Evolutionary conservation across 352 stramenopile genomes (phyloP).

Genomic region (Pythium folliculosum): DNA sequence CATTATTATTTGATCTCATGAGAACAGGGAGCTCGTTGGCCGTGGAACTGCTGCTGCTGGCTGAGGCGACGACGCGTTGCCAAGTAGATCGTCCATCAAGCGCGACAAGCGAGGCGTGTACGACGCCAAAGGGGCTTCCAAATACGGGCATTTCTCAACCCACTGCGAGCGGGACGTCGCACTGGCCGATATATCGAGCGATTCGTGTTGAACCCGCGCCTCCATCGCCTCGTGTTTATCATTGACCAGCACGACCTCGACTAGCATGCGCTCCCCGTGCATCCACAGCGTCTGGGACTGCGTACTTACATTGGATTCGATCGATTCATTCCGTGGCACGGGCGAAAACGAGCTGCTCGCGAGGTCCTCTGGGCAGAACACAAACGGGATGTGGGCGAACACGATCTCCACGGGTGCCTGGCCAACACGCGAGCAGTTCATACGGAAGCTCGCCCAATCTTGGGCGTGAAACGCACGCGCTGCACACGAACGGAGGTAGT

Average conservation of each 20-base stretch:
- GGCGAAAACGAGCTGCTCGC: conserved; percentile 6
- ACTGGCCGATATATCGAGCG: conserved; percentile 14
- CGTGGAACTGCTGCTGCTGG: too few relatives aligned
- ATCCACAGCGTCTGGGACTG: conserved; percentile 15
- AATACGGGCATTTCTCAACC: conserved; percentile 19
- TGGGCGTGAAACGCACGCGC: conserved; percentile 18
- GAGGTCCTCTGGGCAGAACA: conserved; percentile 22
- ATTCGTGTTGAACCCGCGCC: conserved; percentile 1
- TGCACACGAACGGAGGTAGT: conserved; percentile 7
- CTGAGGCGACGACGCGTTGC: not conserved
- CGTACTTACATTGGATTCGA: not conserved
- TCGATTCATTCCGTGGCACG: not conserved
- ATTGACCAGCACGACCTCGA: conserved; percentile 14
- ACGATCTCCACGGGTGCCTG: conserved; percentile 25
- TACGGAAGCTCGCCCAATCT: conserved; percentile 24
- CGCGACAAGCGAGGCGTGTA: not conserved
- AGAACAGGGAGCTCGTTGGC: too few relatives aligned
- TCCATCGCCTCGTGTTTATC: conserved; percentile 13
- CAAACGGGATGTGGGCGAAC: conserved; percentile 23
- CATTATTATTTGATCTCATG: too few relatives aligned
- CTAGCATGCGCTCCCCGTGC: conserved; percentile 22
- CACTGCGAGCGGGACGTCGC: not conserved
- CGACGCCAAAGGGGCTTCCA: conserved; percentile 24
- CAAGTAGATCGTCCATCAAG: conserved; percentile 14
- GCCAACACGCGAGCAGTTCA: conserved; percentile 17